A percentile compares a stretch with the other conserved stretches of the same genome.
Conservation (phyloP, 768 basidiomycete species). For the Inosperma sp. region DNA sequence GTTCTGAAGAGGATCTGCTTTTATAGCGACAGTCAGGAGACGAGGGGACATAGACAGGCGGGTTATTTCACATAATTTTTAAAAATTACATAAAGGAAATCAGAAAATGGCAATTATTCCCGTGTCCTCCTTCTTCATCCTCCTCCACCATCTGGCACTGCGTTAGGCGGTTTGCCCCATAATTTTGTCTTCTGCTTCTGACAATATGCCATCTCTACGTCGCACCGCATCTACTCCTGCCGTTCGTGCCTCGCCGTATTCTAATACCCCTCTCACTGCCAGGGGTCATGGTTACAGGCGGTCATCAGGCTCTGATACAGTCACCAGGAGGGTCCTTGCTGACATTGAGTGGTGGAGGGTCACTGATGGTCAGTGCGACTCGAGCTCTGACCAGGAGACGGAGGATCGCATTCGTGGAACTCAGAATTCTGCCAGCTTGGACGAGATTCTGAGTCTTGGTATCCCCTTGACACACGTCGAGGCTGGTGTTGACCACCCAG, state of each 20-base stretch:
- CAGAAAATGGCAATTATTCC: conserved; percentile 23
- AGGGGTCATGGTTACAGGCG: conserved; percentile 51
- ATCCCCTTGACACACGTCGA: conserved; percentile 33
- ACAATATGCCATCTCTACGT: conserved; percentile 69
- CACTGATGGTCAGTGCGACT: conserved; percentile 60
- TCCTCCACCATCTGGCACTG: conserved; percentile 38
- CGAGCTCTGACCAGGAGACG: conserved; percentile 39
- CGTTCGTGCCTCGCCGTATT: conserved; percentile 69
- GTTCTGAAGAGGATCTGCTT: conserved; percentile 8
- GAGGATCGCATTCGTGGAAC: conserved; percentile 40
- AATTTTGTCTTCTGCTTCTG: conserved; percentile 18
- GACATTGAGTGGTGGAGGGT: conserved; percentile 90
- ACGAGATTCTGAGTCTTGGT: conserved; percentile 22
- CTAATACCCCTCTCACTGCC: conserved; percentile 29
- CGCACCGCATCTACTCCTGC: conserved; percentile 67
- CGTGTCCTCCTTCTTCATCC: conserved; percentile 31
- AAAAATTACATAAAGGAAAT: conserved; percentile 43
- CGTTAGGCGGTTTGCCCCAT: conserved; percentile 44
- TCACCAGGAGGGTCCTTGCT: conserved; percentile 65
- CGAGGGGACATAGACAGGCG: conserved; percentile 9
- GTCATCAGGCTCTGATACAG: conserved; percentile 63
- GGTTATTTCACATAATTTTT: conserved; percentile 23
- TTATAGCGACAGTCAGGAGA: conserved; percentile 8
- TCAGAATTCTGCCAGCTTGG: conserved; percentile 27
- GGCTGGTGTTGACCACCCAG: conserved; percentile 37